Evolutionary conservation across 2,329 filamentous ascomycete genomes (phyloP), one percentile per base, ranked within the genome.

Genomic region (Mollisia scopiformis): DNA sequence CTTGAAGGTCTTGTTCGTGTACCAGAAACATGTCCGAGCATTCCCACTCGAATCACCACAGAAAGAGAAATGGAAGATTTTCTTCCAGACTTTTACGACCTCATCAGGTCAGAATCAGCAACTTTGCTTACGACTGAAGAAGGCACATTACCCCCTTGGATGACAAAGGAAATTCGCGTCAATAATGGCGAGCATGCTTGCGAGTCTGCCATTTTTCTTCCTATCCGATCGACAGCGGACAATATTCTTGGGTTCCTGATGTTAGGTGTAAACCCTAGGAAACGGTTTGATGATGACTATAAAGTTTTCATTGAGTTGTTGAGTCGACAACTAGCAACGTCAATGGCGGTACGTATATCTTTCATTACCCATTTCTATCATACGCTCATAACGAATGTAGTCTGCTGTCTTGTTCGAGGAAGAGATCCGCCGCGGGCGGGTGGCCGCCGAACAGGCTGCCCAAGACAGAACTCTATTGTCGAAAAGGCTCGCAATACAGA

Each of bases 381-480:
- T n/a, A n/a, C n/a, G n/a, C n/a, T 21, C 8, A 10, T 35, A 35
- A 35, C 8, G 31, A n/a, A 6, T 41, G 10, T 19, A 67, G 1
- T 93, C 90, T 0, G 91, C 93, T 0, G 89, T 93, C 0, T 75
- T 95, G 1, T 93, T 93, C 62, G 91, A 94, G 72, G 91, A 94
- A 66, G 91, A 94, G 72, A 92, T 94, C 65, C 84, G 84, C 59
- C 83, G 90, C 62, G 89, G 90, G 0, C 88, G 71, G 19, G 75
- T 75, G 37, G 86, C 85, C 2, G 87, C 86, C 2, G 84, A 87
- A 68, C 80, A 90, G 59, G 89, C 89, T 10, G 86, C 86, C 6
- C 82, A 87, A 62, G 88, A 91, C 69, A 82, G 87, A 39, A 88
- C 87, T 27, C 83, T 87, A 71, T 80, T 91, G 8, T 86, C 86